Conservation (phyloP, 768 basidiomycete species). For the Crassisporium funariophilum region DNA sequence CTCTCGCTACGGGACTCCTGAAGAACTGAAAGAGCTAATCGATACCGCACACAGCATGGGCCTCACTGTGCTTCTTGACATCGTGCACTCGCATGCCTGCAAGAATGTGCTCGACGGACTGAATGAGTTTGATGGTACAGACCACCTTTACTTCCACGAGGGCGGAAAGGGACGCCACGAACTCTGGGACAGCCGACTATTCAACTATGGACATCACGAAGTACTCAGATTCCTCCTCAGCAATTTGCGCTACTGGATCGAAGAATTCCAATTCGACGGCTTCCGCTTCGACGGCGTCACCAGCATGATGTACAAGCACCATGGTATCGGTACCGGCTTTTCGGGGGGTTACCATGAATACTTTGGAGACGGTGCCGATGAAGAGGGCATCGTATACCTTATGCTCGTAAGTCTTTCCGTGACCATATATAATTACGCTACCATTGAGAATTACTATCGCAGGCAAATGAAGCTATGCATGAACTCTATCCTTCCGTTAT, state of each 20-base stretch:
- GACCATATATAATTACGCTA: neutral
- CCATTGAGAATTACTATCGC: conserved; percentile 7
- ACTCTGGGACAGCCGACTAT: conserved; percentile 96
- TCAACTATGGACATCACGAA: conserved; percentile 96
- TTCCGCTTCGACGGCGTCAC: conserved; percentile 99
- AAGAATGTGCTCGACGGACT: conserved; percentile 97
- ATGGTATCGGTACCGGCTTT: conserved; percentile 97
- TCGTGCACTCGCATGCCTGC: conserved; percentile 98
- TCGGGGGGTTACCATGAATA: conserved; percentile 99
- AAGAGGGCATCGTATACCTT: conserved; percentile 91
- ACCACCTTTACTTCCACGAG: conserved; percentile 96
- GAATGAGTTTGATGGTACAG: conserved; percentile 96
- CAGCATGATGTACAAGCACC: conserved; percentile 99
- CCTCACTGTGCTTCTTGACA: conserved; percentile 89
- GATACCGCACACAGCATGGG: conserved; percentile 96
- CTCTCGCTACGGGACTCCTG: conserved; percentile 94
- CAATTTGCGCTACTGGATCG: conserved; percentile 94
- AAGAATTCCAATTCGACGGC: conserved; percentile 94
- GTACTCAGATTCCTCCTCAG: conserved; percentile 93
- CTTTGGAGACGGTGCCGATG: conserved; percentile 83
- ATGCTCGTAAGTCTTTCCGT: conserved; percentile 76
- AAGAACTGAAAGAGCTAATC: conserved; percentile 93
- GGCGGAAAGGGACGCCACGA: conserved; percentile 90
- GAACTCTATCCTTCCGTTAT: conserved; percentile 75
- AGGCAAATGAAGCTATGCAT: conserved; percentile 95